These are phyloP conservation scores for Raffaelea ambrosiae DNA, from an alignment of 2,329 filamentous ascomycete genomes.

Conservation along the genomic window DNA sequence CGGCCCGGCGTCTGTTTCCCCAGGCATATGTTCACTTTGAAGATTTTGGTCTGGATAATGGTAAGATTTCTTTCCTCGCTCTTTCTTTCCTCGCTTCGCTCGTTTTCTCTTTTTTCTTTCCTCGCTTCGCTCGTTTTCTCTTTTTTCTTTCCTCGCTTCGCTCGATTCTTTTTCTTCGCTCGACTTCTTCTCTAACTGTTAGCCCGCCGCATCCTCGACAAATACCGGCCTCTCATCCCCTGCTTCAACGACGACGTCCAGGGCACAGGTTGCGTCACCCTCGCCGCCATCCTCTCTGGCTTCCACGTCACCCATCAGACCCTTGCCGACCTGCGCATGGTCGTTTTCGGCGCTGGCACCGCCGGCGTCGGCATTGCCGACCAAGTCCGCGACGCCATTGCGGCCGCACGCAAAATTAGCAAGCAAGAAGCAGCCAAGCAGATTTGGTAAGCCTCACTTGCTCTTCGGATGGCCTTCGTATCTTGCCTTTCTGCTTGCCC, in stretches of 20 bases:
- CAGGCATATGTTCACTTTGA: slow-evolving; percentile 83
- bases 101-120: too few species aligned
- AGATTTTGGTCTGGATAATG: slow-evolving; percentile 73
- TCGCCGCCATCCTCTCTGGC: slow-evolving; percentile 72
- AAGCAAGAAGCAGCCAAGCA: slow-evolving; percentile 70
- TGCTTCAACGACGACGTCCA: slow-evolving; percentile 84
- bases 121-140: too few species aligned
- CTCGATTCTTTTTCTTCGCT: too few species aligned
- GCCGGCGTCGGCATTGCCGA: slow-evolving; percentile 83
- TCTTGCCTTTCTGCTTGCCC: too few species aligned
- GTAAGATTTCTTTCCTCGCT: too few species aligned
- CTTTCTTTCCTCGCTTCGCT: too few species aligned
- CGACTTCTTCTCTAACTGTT: background rate
- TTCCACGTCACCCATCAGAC: slow-evolving; percentile 60
- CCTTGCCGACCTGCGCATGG: slow-evolving; percentile 59
- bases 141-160: background rate
- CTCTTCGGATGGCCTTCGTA: background rate
- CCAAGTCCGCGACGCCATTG: slow-evolving; percentile 72
- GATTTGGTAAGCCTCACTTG: slow-evolving; percentile 54
- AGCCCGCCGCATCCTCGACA: slow-evolving; percentile 67
- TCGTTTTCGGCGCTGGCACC: slow-evolving; percentile 73
- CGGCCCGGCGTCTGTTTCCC: slow-evolving; percentile 62
- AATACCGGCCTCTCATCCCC: slow-evolving; percentile 62
- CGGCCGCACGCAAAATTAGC: slow-evolving; percentile 53
- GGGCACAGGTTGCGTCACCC: slow-evolving; percentile 78